phyloP scores from a whole-genome alignment of 345 rosid species.

The Eucalyptus tenuipes region DNA sequence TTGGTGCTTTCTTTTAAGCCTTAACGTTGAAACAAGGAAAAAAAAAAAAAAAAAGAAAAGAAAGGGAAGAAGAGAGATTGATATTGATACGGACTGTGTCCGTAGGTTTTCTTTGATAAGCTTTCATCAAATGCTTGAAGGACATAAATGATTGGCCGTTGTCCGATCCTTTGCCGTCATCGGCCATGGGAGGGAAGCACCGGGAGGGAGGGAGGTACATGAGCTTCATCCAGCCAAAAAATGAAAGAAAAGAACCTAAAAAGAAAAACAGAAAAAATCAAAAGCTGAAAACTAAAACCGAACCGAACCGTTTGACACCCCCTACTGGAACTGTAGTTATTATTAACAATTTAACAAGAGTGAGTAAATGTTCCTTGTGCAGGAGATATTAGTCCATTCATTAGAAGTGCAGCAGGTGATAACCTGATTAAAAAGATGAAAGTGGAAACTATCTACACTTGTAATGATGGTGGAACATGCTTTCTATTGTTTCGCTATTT shows the following conservation, averaged over 20 bases:
- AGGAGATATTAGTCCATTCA: background rate
- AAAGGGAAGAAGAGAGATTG: too few species aligned
- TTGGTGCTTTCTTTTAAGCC: too few species aligned
- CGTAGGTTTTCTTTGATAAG: background rate
- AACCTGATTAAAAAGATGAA: background rate
- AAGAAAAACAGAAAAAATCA: too few species aligned
- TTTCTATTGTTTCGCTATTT: background rate
- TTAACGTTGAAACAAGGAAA: too few species aligned
- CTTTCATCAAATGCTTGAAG: background rate
- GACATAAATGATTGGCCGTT: conserved; percentile 21
- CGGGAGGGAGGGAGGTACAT: conserved; percentile 26
- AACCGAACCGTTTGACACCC: too few species aligned
- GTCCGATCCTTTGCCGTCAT: conserved; percentile 29
- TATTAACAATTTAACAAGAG: background rate
- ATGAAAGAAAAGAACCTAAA: too few species aligned
- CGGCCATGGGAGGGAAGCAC: conserved; percentile 34
- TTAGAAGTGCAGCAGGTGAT: background rate
- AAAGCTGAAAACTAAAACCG: too few species aligned
- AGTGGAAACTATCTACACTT: background rate
- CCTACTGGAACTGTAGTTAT: background rate
- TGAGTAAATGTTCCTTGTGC: background rate
- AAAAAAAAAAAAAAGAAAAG: too few species aligned
- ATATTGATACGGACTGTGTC: background rate
- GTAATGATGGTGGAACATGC: background rate
- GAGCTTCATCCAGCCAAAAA: conserved; percentile 39